Evolutionary conservation across 148 eudicot species (phyloP).

Genomic region (Rhododendron molle): DNA sequence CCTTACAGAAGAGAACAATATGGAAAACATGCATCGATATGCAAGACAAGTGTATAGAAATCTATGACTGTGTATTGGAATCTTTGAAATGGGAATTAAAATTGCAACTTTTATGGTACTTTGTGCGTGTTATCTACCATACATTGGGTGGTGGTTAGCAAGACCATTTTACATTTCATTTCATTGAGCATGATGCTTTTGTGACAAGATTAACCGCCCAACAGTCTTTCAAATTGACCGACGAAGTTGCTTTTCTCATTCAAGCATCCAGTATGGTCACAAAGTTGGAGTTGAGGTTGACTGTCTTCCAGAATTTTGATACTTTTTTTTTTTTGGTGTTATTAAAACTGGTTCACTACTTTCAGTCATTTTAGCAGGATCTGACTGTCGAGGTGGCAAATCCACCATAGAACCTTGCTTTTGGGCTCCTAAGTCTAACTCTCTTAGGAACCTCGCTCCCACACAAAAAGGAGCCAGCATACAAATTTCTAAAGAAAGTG

Average conservation of each 20-base stretch:
- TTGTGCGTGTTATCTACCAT: not conserved
- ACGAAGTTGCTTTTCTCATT: not conserved
- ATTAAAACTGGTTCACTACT: too few species aligned
- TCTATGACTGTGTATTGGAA: not conserved
- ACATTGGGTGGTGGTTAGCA: not conserved
- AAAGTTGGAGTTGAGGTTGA: not conserved
- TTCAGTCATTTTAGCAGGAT: not conserved
- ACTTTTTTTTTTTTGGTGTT: too few species aligned
- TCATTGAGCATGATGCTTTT: not conserved
- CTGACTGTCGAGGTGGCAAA: not conserved
- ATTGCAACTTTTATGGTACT: not conserved
- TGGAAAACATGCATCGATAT: not conserved
- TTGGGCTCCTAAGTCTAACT: not conserved
- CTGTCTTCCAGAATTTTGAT: not conserved
- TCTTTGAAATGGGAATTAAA: not conserved
- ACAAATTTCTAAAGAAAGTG: too few species aligned
- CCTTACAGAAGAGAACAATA: not conserved
- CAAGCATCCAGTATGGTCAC: not conserved
- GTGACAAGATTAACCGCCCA: not conserved
- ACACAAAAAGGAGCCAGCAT: not conserved
- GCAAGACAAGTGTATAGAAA: not conserved
- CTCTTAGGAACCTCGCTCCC: not conserved
- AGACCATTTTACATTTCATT: not conserved
- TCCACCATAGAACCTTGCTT: not conserved
- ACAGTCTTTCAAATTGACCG: not conserved